A percentile compares a stretch with the other conserved stretches of the same genome.
phyloP scores from a whole-genome alignment of 768 basidiomycete genomes.

The Postia placenta region DNA sequence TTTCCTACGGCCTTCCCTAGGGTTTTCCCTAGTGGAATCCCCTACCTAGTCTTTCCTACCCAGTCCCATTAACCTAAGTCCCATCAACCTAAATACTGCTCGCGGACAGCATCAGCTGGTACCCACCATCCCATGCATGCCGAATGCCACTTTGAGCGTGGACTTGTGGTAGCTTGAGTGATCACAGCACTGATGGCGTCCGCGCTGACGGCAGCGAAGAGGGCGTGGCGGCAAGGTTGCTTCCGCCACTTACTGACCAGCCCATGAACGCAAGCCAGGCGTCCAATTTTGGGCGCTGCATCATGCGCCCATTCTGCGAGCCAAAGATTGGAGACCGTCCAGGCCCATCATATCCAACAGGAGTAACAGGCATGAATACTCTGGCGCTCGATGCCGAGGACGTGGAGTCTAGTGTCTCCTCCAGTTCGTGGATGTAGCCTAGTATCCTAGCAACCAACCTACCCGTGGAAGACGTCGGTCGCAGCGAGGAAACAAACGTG shows the following conservation, averaged over 20 bases:
- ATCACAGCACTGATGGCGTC: not conserved
- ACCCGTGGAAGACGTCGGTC: slow-evolving; percentile 10
- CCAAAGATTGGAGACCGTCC: too few relatives aligned
- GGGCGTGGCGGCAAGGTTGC: not conserved
- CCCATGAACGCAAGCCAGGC: too few relatives aligned
- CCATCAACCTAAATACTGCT: too few relatives aligned
- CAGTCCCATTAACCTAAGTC: too few relatives aligned
- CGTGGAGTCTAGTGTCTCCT: slow-evolving; percentile 14
- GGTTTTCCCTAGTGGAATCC: too few relatives aligned
- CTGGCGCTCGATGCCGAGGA: slow-evolving; percentile 20
- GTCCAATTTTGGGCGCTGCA: too few relatives aligned
- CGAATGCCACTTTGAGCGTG: not conserved
- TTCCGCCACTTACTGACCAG: not conserved
- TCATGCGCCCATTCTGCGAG: too few relatives aligned
- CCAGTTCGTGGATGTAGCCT: slow-evolving; percentile 15
- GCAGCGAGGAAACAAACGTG: slow-evolving; percentile 12
- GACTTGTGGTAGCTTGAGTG: not conserved
- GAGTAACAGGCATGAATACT: slow-evolving; percentile 19
- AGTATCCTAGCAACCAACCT: slow-evolving; percentile 6
- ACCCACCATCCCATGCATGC: not conserved
- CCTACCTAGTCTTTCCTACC: too few relatives aligned
- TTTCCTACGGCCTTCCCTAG: too few relatives aligned
- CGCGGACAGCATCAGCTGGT: not conserved
- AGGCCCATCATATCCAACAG: too few relatives aligned
- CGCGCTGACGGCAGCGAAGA: not conserved